Evolutionary conservation across 2,329 filamentous ascomycete genomes (phyloP).

Genomic region (Cercospora beticola): DNA sequence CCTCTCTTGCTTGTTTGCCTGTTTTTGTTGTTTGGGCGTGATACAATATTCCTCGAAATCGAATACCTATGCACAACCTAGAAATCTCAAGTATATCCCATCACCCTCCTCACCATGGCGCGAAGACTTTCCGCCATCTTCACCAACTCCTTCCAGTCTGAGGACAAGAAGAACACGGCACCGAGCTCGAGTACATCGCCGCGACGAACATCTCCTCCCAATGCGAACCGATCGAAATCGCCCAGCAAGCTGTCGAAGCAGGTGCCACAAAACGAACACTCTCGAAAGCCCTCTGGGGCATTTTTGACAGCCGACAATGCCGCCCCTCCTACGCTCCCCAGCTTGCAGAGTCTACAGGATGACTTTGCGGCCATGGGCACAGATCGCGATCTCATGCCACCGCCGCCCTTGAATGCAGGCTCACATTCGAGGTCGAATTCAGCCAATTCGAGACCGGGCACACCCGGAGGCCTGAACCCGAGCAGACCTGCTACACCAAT

Average conservation of each 20-base stretch:
- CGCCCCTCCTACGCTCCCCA: slow-evolving; percentile 23
- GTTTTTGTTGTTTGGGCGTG: background rate
- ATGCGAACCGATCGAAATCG: slow-evolving; percentile 22
- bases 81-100: background rate
- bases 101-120: slow-evolving; percentile 19
- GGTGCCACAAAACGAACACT: slow-evolving; percentile 20
- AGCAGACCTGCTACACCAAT: slow-evolving; percentile 30
- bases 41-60: background rate
- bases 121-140: slow-evolving; percentile 28
- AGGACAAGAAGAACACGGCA: slow-evolving; percentile 21
- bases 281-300: slow-evolving; percentile 21
- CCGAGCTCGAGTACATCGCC: slow-evolving; percentile 20
- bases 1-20: background rate
- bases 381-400: slow-evolving; percentile 22
- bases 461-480: slow-evolving; percentile 21
- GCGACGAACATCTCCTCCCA: slow-evolving; percentile 19
- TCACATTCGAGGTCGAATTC: slow-evolving; percentile 25
- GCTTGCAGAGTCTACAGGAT: slow-evolving; percentile 28
- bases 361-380: slow-evolving; percentile 13
- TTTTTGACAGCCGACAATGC: slow-evolving; percentile 18
- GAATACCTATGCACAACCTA: background rate
- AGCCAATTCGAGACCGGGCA: slow-evolving; percentile 25
- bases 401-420: slow-evolving; percentile 20
- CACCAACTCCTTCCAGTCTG: slow-evolving; percentile 19
- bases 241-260: slow-evolving; percentile 28